A percentile compares a stretch with the other conserved stretches of the same genome.
These are phyloP conservation scores for Arthromyces matolae DNA, from an alignment of 768 basidiomycete genomes.

Conservation along the genomic window DNA sequence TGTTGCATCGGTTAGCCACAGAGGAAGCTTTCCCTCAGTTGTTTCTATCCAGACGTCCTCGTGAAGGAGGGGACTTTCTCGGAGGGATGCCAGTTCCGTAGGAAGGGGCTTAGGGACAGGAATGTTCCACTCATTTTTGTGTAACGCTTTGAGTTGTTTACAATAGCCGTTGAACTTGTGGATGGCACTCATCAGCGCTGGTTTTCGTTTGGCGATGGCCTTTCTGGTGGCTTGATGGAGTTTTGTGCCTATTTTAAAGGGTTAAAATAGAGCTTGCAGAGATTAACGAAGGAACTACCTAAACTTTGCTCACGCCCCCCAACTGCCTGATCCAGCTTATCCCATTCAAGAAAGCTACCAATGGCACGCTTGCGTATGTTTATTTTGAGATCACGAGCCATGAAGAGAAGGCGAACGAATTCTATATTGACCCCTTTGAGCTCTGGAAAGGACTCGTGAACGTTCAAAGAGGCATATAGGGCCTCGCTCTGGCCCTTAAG, in stretches of 20 bases:
- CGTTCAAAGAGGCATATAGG: conserved; percentile 32
- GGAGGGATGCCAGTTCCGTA: conserved; percentile 23
- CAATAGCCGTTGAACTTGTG: conserved; percentile 26
- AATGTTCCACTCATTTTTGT: conserved; percentile 22
- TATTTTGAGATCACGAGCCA: conserved; percentile 35
- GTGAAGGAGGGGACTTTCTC: conserved; percentile 25
- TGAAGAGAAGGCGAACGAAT: too few species aligned
- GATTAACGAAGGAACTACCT: conserved; percentile 18
- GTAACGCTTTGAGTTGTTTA: conserved; percentile 19
- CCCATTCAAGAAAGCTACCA: conserved; percentile 34
- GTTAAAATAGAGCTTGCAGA: conserved; percentile 3
- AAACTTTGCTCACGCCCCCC: conserved; percentile 26
- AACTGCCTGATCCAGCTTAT: conserved; percentile 31
- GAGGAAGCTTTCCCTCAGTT: conserved; percentile 8
- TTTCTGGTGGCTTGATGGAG: conserved; percentile 30
- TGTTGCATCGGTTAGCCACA: conserved; percentile 31
- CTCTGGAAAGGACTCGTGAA: too few species aligned
- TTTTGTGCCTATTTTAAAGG: conserved; percentile 28
- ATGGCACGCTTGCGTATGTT: conserved; percentile 32
- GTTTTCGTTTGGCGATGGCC: conserved; percentile 27
- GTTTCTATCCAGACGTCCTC: conserved; percentile 34
- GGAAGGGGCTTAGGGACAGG: conserved; percentile 30
- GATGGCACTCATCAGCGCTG: conserved; percentile 26
- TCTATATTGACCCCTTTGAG: too few species aligned
- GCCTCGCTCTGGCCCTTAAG: conserved; percentile 24